phyloP scores from a whole-genome alignment of 1,284 basidiomycete genomes.

The Gomphus bonarii region DNA sequence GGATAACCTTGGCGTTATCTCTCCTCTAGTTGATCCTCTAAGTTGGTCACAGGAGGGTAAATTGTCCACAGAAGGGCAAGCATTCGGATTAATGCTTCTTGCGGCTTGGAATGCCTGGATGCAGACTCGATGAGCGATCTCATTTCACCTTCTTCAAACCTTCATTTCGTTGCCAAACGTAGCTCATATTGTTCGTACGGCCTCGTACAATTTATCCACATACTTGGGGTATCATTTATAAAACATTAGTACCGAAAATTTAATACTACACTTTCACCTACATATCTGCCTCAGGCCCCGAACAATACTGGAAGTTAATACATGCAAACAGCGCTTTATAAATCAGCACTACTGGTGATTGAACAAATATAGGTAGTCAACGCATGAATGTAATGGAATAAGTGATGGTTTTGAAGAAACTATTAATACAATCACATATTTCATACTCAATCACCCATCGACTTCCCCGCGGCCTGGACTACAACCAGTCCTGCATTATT shows the following conservation, averaged over 20 bases:
- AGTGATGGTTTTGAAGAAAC: no score
- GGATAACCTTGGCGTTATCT: slow-evolving; percentile 18
- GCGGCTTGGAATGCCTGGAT: slow-evolving; percentile 1
- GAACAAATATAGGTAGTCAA: no score
- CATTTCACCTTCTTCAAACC: not conserved
- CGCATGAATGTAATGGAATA: no score
- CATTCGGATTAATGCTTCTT: slow-evolving; percentile 11
- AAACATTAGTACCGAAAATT: no score
- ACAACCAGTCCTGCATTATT: slow-evolving; percentile 57
- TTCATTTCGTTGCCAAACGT: not conserved
- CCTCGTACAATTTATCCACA: no score
- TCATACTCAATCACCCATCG: not conserved
- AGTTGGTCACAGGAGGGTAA: slow-evolving; percentile 5
- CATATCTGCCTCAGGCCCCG: no score
- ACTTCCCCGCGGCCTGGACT: slow-evolving; percentile 33
- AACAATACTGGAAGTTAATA: no score
- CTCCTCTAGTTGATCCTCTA: slow-evolving; percentile 10
- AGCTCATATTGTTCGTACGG: not conserved
- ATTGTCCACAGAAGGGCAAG: slow-evolving; percentile 12
- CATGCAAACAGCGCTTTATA: no score
- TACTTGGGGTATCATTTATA: no score
- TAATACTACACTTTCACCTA: no score
- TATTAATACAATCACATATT: no score
- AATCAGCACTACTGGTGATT: no score
- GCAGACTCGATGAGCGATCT: not conserved